These are phyloP conservation scores for Stevia rebaudiana DNA, from an alignment of 140 eudicot genomes.

Conservation along the genomic window DNA sequence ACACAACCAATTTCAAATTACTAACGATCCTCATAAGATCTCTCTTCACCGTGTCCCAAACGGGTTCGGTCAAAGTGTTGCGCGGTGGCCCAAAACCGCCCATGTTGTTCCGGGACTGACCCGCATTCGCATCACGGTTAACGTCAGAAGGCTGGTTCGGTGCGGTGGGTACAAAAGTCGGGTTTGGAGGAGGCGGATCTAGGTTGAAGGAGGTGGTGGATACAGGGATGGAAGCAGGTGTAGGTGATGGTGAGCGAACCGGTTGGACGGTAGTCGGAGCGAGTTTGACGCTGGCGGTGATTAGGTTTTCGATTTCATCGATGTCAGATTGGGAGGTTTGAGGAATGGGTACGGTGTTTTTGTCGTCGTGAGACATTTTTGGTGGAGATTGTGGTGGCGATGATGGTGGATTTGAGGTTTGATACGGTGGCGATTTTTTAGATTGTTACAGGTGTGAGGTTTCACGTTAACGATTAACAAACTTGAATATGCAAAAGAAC, in stretches of 20 bases:
- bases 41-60: conserved; percentile 13
- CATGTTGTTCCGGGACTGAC: background rate
- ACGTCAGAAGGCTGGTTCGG: background rate
- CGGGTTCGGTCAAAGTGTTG: conserved; percentile 2
- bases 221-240: background rate
- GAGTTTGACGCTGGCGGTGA: background rate
- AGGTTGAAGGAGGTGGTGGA: background rate
- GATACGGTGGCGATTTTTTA: background rate
- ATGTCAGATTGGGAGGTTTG: conserved; percentile 13
- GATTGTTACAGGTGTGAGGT: background rate
- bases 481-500: background rate
- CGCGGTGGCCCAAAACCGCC: background rate
- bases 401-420: background rate
- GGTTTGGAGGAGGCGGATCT: background rate
- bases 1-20: conserved; percentile 7
- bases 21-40: conserved; percentile 7
- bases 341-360: background rate
- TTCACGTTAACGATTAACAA: background rate
- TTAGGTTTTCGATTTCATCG: conserved; percentile 1
- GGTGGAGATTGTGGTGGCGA: background rate
- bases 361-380: background rate
- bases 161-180: background rate
- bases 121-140: background rate
- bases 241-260: background rate
- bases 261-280: background rate